These are phyloP conservation scores for Rhizopogon rudus DNA, from an alignment of 768 basidiomycete genomes.

Conservation along the genomic window DNA sequence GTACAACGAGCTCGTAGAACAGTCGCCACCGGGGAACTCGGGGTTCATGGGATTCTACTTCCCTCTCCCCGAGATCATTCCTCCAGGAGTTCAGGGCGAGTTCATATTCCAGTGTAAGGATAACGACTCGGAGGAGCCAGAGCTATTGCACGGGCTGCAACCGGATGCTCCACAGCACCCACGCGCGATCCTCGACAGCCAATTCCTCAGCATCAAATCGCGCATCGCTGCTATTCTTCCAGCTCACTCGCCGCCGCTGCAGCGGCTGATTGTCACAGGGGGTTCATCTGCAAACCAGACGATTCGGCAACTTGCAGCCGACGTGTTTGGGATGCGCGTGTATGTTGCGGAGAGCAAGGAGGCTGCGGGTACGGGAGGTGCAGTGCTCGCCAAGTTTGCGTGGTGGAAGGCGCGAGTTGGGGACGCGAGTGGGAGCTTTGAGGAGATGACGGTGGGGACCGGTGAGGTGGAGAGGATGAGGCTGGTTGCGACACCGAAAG, in stretches of 20 bases:
- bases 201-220: conserved; percentile 76
- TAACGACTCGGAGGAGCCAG: conserved; percentile 14
- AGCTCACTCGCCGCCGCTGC: conserved; percentile 42
- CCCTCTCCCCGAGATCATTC: conserved; percentile 84
- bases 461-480: conserved; percentile 46
- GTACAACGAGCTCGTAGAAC: conserved; percentile 64
- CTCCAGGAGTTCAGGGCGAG: conserved; percentile 68
- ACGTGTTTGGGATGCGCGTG: conserved; percentile 74
- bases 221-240: conserved; percentile 68
- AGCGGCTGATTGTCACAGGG: conserved; percentile 71
- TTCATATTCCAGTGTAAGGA: conserved; percentile 48
- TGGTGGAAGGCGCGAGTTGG: conserved; percentile 54
- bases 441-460: conserved; percentile 49
- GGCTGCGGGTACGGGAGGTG: conserved; percentile 70
- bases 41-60: conserved; percentile 74
- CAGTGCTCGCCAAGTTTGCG: conserved; percentile 63
- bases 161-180: conserved; percentile 41
- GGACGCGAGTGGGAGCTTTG: conserved; percentile 43
- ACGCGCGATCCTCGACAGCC: conserved; percentile 78
- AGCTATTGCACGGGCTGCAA: conserved; percentile 33
- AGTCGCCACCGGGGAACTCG: conserved; percentile 49
- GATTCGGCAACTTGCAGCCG: conserved; percentile 71
- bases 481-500: conserved; percentile 56
- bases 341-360: conserved; percentile 66
- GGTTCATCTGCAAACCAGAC: conserved; percentile 71